Percentiles rank a stretch among this genome's conserved stretches.
Conservation (phyloP, 495 filamentous ascomycete species). For the Aspergillus funiculosus region DNA sequence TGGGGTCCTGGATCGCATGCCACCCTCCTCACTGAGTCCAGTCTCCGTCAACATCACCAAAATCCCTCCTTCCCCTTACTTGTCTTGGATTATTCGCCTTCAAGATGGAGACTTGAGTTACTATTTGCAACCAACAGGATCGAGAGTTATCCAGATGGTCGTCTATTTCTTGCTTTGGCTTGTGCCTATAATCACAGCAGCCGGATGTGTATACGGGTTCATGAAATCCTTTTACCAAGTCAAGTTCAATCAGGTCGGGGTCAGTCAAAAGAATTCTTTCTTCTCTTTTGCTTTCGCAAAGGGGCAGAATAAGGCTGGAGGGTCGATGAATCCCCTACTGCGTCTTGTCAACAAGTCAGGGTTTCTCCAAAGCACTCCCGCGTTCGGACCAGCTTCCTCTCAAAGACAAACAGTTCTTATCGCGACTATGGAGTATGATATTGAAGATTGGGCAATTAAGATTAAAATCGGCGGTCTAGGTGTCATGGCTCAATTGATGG, state of each 20-base stretch:
- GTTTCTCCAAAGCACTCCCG: slow-evolving; percentile 41
- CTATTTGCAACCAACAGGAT: slow-evolving; percentile 49
- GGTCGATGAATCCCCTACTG: slow-evolving; percentile 27
- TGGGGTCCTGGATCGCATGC: slow-evolving; percentile 56
- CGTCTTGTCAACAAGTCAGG: slow-evolving; percentile 39
- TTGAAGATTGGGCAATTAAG: slow-evolving; percentile 66
- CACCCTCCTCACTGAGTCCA: slow-evolving; percentile 52
- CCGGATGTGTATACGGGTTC: slow-evolving; percentile 52
- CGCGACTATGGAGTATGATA: slow-evolving; percentile 69
- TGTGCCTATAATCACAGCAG: slow-evolving; percentile 48
- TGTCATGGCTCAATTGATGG: slow-evolving; percentile 68
- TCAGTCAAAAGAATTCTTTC: slow-evolving; percentile 44
- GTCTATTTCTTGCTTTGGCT: slow-evolving; percentile 54
- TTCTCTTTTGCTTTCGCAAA: slow-evolving; percentile 35
- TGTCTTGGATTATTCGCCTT: slow-evolving; percentile 52
- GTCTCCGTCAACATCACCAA: slow-evolving; percentile 58
- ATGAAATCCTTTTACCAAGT: slow-evolving; percentile 63
- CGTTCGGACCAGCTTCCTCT: slow-evolving; percentile 40
- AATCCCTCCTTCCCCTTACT: slow-evolving; percentile 48
- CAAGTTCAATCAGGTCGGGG: slow-evolving; percentile 64
- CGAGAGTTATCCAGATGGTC: slow-evolving; percentile 50
- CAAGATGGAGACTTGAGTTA: slow-evolving; percentile 53
- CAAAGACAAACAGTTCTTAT: slow-evolving; percentile 54
- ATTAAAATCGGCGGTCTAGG: slow-evolving; percentile 70
- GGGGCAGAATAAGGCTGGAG: slow-evolving; percentile 20